Base-by-base conservation (phyloP, 257 asterid species). In the Penstemon barbatus region DNA sequence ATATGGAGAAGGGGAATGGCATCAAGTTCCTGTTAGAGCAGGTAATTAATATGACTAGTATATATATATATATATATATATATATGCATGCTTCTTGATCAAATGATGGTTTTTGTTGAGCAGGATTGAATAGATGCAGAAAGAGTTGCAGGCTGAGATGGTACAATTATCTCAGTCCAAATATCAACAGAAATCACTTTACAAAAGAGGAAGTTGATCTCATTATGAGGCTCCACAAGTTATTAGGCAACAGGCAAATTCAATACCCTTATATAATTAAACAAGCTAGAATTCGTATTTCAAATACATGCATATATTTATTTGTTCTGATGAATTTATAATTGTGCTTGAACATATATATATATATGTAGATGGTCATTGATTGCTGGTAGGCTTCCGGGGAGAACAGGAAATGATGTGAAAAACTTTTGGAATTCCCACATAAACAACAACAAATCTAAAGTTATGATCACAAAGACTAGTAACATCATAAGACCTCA, bases 1-100 rank as follows among this genome's bases (percentile, higher is more conserved):
- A 8, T 71, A 64, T 13, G 90, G 90, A 63, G 86, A 85, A 82
- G 84, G 90, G 11, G 82, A 78, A 53, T 85, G 90, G 90, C 84
- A 85, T 71, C 81, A 66, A 46, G 87, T 80, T 44, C 87, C 90
- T 5, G 42, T 72, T 18, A 71, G 78, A 66, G 80, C 90, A 63
- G 90, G 90, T 78, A 36, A 19, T 13, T 7, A 8, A 33, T 12
- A 8, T n/a, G n/a, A n/a, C n/a, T n/a, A n/a, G 5, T 4, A 4
- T 59, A 4, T 43, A 52, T 33, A 25, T n/a, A 5, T 18, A 12
- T 33, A 8, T 36, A 7, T 8, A 19, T 11, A 19, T 44, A 49
- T 19, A n/a, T 7, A 1, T 53, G 4, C 0, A 13, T 0, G 4
- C 5, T 18, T 8, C 38, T 45, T 7, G 9, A 8, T 15, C 18